A percentile compares a stretch with the other conserved stretches of the same genome.
Evolutionary conservation across 805 yeast species (phyloP).

Genomic region (Metschnikowia sp.): DNA sequence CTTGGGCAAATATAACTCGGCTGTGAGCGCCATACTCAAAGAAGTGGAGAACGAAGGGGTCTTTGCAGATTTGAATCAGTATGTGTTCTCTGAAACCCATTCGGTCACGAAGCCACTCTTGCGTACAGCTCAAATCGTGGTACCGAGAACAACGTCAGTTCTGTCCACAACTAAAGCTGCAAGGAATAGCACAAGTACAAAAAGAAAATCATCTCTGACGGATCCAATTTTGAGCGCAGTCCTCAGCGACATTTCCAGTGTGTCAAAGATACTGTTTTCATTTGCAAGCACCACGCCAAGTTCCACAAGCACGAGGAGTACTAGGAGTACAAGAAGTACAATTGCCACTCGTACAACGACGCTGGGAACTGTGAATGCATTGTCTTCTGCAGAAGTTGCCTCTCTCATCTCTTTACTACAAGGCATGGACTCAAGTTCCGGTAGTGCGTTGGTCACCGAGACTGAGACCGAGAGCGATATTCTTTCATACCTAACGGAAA

Average conservation of each 20-base stretch:
- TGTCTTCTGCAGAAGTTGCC: conserved; percentile 12
- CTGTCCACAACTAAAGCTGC: background rate
- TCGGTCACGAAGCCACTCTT: conserved; percentile 17
- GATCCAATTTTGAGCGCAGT: background rate
- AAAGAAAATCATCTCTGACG: background rate
- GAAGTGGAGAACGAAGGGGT: conserved; percentile 36
- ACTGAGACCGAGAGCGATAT: background rate
- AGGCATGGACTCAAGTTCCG: conserved; percentile 1
- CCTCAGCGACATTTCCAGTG: background rate
- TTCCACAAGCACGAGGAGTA: background rate
- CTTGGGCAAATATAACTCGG: conserved; percentile 28
- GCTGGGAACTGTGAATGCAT: background rate
- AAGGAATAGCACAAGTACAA: background rate
- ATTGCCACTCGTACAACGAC: background rate
- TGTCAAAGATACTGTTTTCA: background rate
- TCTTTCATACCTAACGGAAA: background rate
- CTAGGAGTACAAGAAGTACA: background rate
- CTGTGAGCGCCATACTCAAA: conserved; percentile 26
- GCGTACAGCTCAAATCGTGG: conserved; percentile 17
- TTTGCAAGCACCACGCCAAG: background rate
- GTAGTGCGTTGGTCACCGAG: background rate
- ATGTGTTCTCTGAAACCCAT: conserved; percentile 27
- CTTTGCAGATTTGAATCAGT: conserved; percentile 36
- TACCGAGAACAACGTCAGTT: conserved; percentile 10
- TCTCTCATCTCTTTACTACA: conserved; percentile 14